Evolutionary conservation across 2,329 filamentous ascomycete species (phyloP).

Genomic region (Leptosphaerulina australis): DNA sequence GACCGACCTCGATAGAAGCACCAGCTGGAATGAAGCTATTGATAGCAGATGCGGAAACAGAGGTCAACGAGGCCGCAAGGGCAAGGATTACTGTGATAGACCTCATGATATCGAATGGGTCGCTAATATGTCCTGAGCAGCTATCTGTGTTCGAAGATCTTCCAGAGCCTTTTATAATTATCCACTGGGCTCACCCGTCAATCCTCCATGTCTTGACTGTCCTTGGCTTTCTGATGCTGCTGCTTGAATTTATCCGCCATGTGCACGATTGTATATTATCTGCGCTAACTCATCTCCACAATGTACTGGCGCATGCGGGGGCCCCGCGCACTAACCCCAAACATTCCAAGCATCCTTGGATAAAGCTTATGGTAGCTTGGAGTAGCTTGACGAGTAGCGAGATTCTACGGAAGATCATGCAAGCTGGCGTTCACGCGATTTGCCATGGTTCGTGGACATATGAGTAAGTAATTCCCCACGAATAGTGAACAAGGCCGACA

Average conservation of each 20-base stretch:
- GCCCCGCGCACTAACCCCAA: constrained; percentile 27
- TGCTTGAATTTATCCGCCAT: constrained; percentile 23
- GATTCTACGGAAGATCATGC: constrained; percentile 26
- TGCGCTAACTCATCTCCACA: constrained; percentile 22
- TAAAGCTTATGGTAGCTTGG: constrained; percentile 29
- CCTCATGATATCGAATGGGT: constrained; percentile 25
- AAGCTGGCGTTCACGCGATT: constrained; percentile 16
- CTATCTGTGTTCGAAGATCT: background rate
- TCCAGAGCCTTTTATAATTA: constrained; percentile 3
- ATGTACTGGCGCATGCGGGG: constrained; percentile 18
- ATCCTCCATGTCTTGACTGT: background rate
- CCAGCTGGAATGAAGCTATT: constrained; percentile 24
- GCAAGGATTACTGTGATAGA: constrained; percentile 22
- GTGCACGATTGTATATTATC: background rate
- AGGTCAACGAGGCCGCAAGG: constrained; percentile 22
- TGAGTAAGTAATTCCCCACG: constrained; percentile 12
- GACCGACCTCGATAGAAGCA: constrained; percentile 18
- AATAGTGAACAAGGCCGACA: background rate
- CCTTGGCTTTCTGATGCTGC: background rate
- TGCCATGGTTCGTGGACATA: constrained; percentile 15
- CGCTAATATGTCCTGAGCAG: background rate
- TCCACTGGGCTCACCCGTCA: background rate
- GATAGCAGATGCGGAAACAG: constrained; percentile 22
- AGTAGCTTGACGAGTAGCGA: constrained; percentile 13
- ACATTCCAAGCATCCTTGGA: constrained; percentile 19